These are phyloP conservation scores for Pythium diclinum DNA, from an alignment of 352 stramenopile genomes.

Conservation along the genomic window DNA sequence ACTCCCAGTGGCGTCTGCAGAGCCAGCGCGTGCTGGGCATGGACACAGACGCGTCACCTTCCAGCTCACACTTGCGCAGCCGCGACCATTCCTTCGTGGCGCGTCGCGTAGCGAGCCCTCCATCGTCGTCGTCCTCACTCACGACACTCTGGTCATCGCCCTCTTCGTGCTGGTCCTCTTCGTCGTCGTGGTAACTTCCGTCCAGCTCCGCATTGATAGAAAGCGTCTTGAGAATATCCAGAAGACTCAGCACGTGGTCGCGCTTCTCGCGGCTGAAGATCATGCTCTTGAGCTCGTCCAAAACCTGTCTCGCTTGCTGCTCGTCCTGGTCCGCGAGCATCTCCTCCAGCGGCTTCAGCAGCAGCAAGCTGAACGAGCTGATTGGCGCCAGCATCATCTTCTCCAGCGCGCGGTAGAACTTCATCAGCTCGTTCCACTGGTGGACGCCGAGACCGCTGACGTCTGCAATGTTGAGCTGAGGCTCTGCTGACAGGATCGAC, in stretches of 20 bases:
- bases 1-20: conserved; percentile 34
- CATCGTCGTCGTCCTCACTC: conserved; percentile 22
- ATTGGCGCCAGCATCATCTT: conserved; percentile 45
- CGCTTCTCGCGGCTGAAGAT: conserved; percentile 63
- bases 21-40: conserved; percentile 43
- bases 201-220: conserved; percentile 24
- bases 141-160: conserved; percentile 1
- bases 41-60: conserved; percentile 14
- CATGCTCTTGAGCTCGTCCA: conserved; percentile 51
- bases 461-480: conserved; percentile 31
- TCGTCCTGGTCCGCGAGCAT: conserved; percentile 38
- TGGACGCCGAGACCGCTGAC: conserved; percentile 39
- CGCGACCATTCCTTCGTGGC: conserved; percentile 30
- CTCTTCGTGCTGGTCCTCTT: not conserved
- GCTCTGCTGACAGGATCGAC: conserved; percentile 33
- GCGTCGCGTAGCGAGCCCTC: conserved; percentile 6
- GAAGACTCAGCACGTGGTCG: conserved; percentile 51
- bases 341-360: conserved; percentile 52
- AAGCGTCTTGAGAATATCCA: conserved; percentile 37
- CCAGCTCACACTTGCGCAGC: conserved; percentile 40
- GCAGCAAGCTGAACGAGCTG: conserved; percentile 49
- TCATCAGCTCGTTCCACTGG: conserved; percentile 50
- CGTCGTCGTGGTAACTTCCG: conserved; percentile 14
- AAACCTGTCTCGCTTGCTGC: conserved; percentile 37
- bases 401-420: conserved; percentile 60